A percentile compares a stretch with the other conserved stretches of the same genome.
Evolutionary conservation across 305 asterid species (phyloP).

Genomic region (Solanum hybrid): DNA sequence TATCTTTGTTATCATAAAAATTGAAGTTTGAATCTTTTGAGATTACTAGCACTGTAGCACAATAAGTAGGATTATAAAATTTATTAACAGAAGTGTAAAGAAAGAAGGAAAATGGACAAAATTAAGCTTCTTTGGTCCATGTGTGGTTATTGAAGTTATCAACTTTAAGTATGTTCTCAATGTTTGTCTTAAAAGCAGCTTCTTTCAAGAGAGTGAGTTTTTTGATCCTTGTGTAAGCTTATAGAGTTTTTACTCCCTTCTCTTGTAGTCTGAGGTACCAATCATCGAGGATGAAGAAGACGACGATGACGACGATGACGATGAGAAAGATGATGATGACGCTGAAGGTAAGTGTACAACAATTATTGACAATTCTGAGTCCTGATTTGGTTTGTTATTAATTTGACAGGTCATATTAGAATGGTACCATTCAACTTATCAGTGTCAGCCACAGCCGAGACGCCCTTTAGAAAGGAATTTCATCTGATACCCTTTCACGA

Average conservation of each 20-base stretch:
- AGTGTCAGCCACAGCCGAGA: neutral
- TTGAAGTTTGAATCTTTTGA: neutral
- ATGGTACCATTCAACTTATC: neutral
- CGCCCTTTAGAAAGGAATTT: neutral
- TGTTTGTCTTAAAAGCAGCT: neutral
- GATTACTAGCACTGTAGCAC: neutral
- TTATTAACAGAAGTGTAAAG: neutral
- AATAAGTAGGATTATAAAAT: neutral
- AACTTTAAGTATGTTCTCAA: neutral
- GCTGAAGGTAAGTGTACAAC: slow-evolving; percentile 44
- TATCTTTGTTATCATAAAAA: neutral
- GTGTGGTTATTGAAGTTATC: neutral
- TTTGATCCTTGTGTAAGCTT: neutral
- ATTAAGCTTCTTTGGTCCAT: neutral
- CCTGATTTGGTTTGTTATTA: neutral
- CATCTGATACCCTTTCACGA: neutral
- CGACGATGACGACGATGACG: slow-evolving; percentile 62
- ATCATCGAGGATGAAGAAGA: slow-evolving; percentile 61
- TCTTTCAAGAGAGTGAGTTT: neutral
- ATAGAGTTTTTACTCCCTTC: neutral
- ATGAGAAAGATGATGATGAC: slow-evolving; percentile 50
- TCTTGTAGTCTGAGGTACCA: slow-evolving; percentile 49
- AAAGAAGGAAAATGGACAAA: neutral
- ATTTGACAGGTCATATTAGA: neutral
- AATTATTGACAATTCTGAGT: neutral